Evolutionary conservation across 2,329 filamentous ascomycete species (phyloP).

Genomic region (Claviceps purpurea): DNA sequence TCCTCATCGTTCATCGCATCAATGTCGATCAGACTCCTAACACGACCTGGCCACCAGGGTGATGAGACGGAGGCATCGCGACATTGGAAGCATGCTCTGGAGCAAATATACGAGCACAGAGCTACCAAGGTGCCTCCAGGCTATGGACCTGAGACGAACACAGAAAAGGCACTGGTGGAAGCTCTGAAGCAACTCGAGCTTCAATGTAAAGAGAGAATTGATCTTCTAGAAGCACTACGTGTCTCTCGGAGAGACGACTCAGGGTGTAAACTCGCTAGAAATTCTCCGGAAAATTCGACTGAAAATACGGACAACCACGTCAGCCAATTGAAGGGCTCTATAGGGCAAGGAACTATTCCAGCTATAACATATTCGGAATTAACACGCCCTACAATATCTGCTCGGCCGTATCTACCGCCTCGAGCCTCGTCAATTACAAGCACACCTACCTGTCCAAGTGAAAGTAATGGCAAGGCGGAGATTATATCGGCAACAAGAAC

Average conservation of each 20-base stretch:
- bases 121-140: conserved; percentile 58
- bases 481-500: conserved; percentile 7
- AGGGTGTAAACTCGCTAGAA: conserved; percentile 5
- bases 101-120: conserved; percentile 79
- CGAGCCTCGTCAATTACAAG: conserved; percentile 39
- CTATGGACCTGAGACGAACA: conserved; percentile 62
- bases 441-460: conserved; percentile 18
- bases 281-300: conserved; percentile 12
- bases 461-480: conserved; percentile 12
- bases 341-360: conserved; percentile 71
- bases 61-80: conserved; percentile 83
- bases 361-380: conserved; percentile 68
- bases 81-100: conserved; percentile 79
- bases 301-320: conserved; percentile 7
- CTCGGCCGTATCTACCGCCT: conserved; percentile 42
- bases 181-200: conserved; percentile 72
- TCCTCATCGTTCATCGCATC: neutral
- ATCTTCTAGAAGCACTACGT: conserved; percentile 70
- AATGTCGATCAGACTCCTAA: neutral
- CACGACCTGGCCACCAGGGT: conserved; percentile 31
- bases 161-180: conserved; percentile 68
- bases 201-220: conserved; percentile 87
- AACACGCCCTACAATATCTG: conserved; percentile 51
- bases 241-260: conserved; percentile 39
- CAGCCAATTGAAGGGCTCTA: conserved; percentile 39